Base-by-base conservation (phyloP, 2,329 filamentous ascomycete species). In the Diaporthe amygdali region DNA sequence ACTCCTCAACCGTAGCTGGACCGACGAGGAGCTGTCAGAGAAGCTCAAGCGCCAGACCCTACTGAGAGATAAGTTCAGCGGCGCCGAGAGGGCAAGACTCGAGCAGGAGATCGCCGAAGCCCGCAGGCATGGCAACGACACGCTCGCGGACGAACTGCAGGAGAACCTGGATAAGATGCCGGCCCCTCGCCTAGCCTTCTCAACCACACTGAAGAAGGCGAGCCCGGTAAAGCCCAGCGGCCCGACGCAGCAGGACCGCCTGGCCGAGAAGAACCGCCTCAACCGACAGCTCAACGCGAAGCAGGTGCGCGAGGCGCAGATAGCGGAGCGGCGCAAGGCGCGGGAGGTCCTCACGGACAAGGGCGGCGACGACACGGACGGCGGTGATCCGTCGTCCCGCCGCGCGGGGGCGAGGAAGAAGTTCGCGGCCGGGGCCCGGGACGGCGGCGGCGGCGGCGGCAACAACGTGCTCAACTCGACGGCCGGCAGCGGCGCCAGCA, bases 221-320 rank as follows among this genome's bases (percentile, higher is more conserved):
- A 77, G 83, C 72, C 79, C 81, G n/a, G 79, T 84, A 54, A 82
- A 82, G 69, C 70, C 72, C 39, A 81, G 86, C 76, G 84, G 87
- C 10, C 85, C 88, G 41, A 86, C 85, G 14, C 93, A 97, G 80
- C 94, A 96, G 80, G 94, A 97, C 74, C 92, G 93, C 34, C 88
- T 98, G 30, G 93, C 94, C 0, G 89, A 93, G 77, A 87, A 97
- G 75, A 99, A 99, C 82, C 87, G 90, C 34, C 90, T 93, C 78
- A 98, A 97, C 81, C 92, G 96, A 73, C 91, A 92, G 71, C 88
- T 92, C 75, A 98, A 98, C 78, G 89, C 90, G n/a, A 94, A 97
- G 79, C 92, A 93, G 59, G 93, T 98, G n/a, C 94, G 96, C 72
- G 93, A 94, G 80, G 96, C 95, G 0, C 93, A 98, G 79, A 86